These are phyloP conservation scores for Fusarium metavorans DNA, from an alignment of 2,329 filamentous ascomycete species.

Conservation along the genomic window DNA sequence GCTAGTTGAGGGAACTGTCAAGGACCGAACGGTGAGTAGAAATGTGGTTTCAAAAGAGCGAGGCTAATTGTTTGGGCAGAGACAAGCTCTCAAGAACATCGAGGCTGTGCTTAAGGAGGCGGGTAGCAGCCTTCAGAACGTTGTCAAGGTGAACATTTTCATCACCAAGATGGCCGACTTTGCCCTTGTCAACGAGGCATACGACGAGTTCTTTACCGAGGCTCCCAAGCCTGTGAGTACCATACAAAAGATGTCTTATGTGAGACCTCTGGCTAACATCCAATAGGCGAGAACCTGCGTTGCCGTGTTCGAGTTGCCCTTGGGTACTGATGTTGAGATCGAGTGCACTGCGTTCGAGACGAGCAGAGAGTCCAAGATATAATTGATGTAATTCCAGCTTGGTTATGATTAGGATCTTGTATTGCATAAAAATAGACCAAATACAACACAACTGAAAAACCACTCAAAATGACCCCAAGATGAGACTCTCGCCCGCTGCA, in stretches of 20 bases:
- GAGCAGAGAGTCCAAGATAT: neutral
- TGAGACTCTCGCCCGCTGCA: neutral
- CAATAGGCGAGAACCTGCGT: constrained; percentile 71
- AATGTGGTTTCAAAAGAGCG: neutral
- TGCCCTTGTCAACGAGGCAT: constrained; percentile 67
- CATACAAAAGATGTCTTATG: constrained; percentile 50
- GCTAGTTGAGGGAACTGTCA: constrained; percentile 68
- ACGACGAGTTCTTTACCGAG: constrained; percentile 60
- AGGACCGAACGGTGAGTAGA: constrained; percentile 55
- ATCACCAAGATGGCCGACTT: constrained; percentile 75
- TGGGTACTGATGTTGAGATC: constrained; percentile 79
- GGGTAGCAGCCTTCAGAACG: constrained; percentile 68
- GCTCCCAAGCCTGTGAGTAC: constrained; percentile 60
- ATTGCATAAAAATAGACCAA: neutral
- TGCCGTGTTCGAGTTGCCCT: constrained; percentile 78
- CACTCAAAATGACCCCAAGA: neutral
- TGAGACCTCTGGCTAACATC: constrained; percentile 43
- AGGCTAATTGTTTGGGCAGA: neutral
- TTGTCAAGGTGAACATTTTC: constrained; percentile 77
- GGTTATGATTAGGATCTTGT: neutral
- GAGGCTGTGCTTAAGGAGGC: constrained; percentile 69
- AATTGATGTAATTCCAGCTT: neutral
- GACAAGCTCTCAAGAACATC: constrained; percentile 70
- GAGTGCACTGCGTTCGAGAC: constrained; percentile 66
- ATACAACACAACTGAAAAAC: neutral